phyloP scores from a whole-genome alignment of 257 asterid genomes.

The Solanum chaucha region DNA sequence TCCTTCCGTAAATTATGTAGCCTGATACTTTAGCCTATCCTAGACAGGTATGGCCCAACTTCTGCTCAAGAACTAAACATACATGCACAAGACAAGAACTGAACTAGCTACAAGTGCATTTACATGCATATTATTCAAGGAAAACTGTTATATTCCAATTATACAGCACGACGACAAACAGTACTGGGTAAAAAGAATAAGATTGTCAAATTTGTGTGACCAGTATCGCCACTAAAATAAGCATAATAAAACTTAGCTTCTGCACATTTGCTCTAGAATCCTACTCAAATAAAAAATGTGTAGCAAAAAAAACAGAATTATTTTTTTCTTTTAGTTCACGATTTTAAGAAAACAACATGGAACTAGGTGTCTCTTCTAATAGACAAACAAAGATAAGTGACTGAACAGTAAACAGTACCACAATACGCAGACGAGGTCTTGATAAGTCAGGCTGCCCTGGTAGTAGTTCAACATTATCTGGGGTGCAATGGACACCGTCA shows the following conservation, averaged over 20 bases:
- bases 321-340: not conserved
- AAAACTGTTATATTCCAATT: not conserved
- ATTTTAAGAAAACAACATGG: not conserved
- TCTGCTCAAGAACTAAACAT: not conserved
- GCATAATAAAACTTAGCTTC: not conserved
- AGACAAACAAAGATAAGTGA: not conserved
- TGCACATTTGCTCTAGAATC: not conserved
- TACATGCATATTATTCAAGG: not conserved
- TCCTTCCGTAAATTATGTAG: not conserved
- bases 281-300: not conserved
- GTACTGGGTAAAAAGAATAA: not conserved
- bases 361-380: not conserved
- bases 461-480: conserved; percentile 78
- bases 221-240: not conserved
- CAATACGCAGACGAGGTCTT: conserved; percentile 80
- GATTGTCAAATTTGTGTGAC: not conserved
- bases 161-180: not conserved
- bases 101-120: not conserved
- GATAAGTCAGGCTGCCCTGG: conserved; percentile 72
- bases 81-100: not conserved
- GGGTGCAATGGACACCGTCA: conserved; percentile 79
- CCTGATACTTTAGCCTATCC: not conserved
- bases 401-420: conserved; percentile 38
- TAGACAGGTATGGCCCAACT: not conserved
- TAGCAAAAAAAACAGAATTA: not conserved